phyloP scores from a whole-genome alignment of 495 filamentous ascomycete species.

The Glonium stellatum region DNA sequence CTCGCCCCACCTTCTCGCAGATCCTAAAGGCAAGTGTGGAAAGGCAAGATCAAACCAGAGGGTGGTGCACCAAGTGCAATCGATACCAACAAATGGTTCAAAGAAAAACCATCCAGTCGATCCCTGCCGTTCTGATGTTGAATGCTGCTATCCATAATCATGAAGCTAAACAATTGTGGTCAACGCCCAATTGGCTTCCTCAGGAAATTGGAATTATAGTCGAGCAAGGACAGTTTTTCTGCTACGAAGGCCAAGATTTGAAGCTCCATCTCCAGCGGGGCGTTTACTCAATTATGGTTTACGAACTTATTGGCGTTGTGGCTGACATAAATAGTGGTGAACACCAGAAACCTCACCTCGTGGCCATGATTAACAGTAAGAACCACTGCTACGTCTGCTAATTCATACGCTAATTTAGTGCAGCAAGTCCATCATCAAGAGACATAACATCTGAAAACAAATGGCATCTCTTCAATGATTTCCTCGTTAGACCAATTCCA shows the following conservation, averaged over 20 bases:
- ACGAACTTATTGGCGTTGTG: constrained; percentile 86
- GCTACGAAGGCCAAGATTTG: constrained; percentile 81
- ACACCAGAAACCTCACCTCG: constrained; percentile 80
- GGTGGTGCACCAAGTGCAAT: constrained; percentile 85
- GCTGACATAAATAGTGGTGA: constrained; percentile 79
- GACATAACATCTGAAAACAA: constrained; percentile 49
- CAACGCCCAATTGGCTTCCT: constrained; percentile 80
- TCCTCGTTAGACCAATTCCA: constrained; percentile 74
- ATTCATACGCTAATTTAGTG: too few species aligned
- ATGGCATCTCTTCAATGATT: constrained; percentile 98
- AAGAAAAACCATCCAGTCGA: constrained; percentile 66
- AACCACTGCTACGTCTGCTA: too few species aligned
- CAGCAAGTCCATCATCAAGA: constrained; percentile 56
- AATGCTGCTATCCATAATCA: constrained; percentile 67
- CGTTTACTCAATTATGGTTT: constrained; percentile 66
- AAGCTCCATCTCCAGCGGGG: constrained; percentile 58
- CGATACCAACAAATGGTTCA: constrained; percentile 76
- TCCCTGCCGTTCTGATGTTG: constrained; percentile 76
- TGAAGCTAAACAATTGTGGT: constrained; percentile 74
- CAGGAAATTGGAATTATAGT: constrained; percentile 85
- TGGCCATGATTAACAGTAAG: constrained; percentile 69
- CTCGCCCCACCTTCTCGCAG: constrained; percentile 64
- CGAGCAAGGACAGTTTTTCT: constrained; percentile 74
- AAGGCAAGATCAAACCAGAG: constrained; percentile 67
- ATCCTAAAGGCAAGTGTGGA: constrained; percentile 83